phyloP scores from a whole-genome alignment of 495 filamentous ascomycete genomes.

The Aspergillus cavernicola region DNA sequence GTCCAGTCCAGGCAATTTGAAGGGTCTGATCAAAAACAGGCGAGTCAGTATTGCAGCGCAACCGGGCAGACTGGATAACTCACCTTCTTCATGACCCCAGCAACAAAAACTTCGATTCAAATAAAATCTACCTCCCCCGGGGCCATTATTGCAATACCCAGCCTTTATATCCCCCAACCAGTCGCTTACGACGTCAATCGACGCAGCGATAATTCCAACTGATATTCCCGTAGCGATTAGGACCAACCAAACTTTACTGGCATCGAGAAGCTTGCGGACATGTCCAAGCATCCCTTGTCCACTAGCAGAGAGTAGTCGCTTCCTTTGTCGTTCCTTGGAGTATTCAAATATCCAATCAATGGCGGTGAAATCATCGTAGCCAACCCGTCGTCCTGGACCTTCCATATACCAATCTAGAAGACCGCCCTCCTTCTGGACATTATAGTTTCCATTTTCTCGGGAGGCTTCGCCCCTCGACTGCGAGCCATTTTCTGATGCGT shows the following conservation, averaged over 20 bases:
- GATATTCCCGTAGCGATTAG: slow-evolving; percentile 75
- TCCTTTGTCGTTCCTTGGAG: slow-evolving; percentile 88
- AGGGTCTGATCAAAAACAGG: slow-evolving; percentile 42
- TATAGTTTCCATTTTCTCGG: slow-evolving; percentile 35
- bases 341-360: slow-evolving; percentile 99
- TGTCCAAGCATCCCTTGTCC: slow-evolving; percentile 72
- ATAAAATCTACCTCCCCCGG: slow-evolving; percentile 81
- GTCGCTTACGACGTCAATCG: slow-evolving; percentile 87
- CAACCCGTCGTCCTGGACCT: slow-evolving; percentile 84
- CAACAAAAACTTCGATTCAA: slow-evolving; percentile 90
- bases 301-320: slow-evolving; percentile 67
- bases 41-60: neutral
- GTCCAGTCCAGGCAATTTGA: slow-evolving; percentile 81
- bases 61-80: slow-evolving; percentile 7
- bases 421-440: slow-evolving; percentile 58
- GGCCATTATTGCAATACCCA: slow-evolving; percentile 75
- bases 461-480: slow-evolving; percentile 15
- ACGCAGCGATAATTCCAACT: slow-evolving; percentile 78
- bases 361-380: slow-evolving; percentile 93
- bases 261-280: slow-evolving; percentile 67
- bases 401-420: slow-evolving; percentile 86
- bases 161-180: slow-evolving; percentile 93
- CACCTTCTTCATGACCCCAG: slow-evolving; percentile 73
- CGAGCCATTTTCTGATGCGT: slow-evolving; percentile 5
- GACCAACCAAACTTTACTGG: slow-evolving; percentile 87